phyloP scores from a whole-genome alignment of 352 stramenopile species.

The Blastocystis sp. region DNA sequence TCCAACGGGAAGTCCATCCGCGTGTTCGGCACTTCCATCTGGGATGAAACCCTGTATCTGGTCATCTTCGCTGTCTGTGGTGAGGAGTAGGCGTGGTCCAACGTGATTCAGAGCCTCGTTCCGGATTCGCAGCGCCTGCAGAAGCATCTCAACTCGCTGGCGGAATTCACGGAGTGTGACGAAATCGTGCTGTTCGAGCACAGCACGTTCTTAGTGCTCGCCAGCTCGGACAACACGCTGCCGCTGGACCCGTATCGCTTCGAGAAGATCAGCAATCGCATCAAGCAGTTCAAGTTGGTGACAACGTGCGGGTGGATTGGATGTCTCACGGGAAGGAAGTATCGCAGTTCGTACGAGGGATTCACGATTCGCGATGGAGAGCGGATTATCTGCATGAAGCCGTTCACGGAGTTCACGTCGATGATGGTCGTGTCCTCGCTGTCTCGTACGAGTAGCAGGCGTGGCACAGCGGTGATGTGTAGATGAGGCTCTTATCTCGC shows the following conservation, averaged over 20 bases:
- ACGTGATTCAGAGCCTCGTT: conserved; percentile 98
- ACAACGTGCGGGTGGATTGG: not conserved
- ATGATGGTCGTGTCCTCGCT: conserved; percentile 42
- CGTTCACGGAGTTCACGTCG: conserved; percentile 56
- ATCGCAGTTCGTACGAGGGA: conserved; percentile 32
- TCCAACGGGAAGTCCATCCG: conserved; percentile 52
- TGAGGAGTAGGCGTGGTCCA: conserved; percentile 84
- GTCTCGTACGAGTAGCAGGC: not conserved
- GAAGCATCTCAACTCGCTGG: conserved; percentile 92
- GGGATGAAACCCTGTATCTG: conserved; percentile 98
- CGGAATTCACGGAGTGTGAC: conserved; percentile 89
- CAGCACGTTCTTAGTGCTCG: conserved; percentile 97
- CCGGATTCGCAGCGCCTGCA: conserved; percentile 94
- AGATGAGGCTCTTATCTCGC: conserved; percentile 38
- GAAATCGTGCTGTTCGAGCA: conserved; percentile 95
- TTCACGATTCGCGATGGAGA: conserved; percentile 51
- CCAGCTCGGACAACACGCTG: conserved; percentile 82
- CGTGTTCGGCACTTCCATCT: conserved; percentile 94
- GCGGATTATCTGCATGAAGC: conserved; percentile 61
- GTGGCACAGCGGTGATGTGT: not conserved
- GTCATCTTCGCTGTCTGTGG: not conserved
- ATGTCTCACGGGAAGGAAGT: not conserved
- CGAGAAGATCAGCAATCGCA: conserved; percentile 99
- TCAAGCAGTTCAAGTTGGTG: conserved; percentile 95
- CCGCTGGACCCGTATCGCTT: conserved; percentile 94